Conservation (phyloP, 768 basidiomycete species). For the Tylopilus sp. region DNA sequence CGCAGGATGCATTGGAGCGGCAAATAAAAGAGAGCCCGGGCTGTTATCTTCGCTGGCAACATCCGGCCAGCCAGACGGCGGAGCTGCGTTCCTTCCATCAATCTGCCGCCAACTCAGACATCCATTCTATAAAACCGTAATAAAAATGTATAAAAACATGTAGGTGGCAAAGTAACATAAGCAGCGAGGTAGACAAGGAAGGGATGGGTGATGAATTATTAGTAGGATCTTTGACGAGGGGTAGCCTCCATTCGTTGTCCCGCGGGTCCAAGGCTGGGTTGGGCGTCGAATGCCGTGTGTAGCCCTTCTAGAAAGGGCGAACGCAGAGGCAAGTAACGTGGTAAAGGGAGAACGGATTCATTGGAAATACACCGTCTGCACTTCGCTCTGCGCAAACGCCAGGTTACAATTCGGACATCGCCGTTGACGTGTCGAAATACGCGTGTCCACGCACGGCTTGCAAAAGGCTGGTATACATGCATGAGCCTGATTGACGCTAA, state of each 20-base stretch:
- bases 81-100: too few relatives aligned
- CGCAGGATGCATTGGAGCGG: background rate
- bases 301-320: background rate
- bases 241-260: background rate
- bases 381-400: conserved; percentile 80
- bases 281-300: background rate
- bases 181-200: background rate
- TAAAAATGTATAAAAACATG: background rate
- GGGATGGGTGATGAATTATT: background rate
- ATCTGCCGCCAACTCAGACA: too few relatives aligned
- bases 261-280: background rate
- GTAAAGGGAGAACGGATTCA: conserved; percentile 15
- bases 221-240: background rate
- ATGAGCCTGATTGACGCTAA: background rate
- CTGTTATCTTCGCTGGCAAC: too few relatives aligned
- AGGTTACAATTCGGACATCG: conserved; percentile 91
- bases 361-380: conserved; percentile 64
- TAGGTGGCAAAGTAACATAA: background rate
- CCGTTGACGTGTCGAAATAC: conserved; percentile 84
- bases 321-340: background rate
- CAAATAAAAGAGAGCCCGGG: too few relatives aligned
- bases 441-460: conserved; percentile 79
- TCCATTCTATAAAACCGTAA: background rate
- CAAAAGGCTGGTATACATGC: conserved; percentile 63
- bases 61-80: too few relatives aligned